Evolutionary conservation across 164 flowering plant species (phyloP), one percentile per base, ranked within the genome.

Genomic region (Aristolochia californica): DNA sequence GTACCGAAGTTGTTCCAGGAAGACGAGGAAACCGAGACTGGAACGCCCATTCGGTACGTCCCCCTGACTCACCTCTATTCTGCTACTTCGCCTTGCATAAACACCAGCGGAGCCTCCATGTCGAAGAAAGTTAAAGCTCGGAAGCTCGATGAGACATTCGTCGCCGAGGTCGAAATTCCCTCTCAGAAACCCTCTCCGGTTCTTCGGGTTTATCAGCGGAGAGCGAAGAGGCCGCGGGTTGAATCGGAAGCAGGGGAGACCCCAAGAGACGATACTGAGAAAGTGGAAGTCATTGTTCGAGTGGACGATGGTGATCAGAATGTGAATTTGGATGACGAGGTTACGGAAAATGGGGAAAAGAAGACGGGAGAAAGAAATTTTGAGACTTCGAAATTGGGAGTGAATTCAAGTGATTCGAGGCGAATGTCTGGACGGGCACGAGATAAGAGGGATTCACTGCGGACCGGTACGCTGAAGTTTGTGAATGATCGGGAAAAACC

Each of bases 41-140:
- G 74, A 16, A 70, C 82, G 15, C 89, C 89, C 22, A 44, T 74
- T 2, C 77, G 83, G 20, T 87, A 82, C 72, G 57, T 81, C n/a
- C 77, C 91, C 4, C 74, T 90, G n/a, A 74, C 67, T 58, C 80
- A 73, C 43, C 77, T 90, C 45, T 90, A 87, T 77, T 83, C 95
- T 16, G 70, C 90, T n/a, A 76, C 91, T 0, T 62, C 76, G 2
- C 80, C 83, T 4, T 72, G 75, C 62, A 70, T 68, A 53, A 66
- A 54, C 62, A 68, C 66, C 55, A 67, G 71, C 20, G 81, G 83
- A 8, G 79, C 83, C 26, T 76, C 85, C 38, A 79, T 80, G 74
- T 79, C 91, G n/a, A 83, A 80, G 73, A 87, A 84, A 72, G 78
- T 82, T 17, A 80, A 78, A 56, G 88, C 93, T 21, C 76, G 80